Evolutionary conservation across 306 rosid species (phyloP), one percentile per base, ranked within the genome.

Genomic region (Quercus rubra): DNA sequence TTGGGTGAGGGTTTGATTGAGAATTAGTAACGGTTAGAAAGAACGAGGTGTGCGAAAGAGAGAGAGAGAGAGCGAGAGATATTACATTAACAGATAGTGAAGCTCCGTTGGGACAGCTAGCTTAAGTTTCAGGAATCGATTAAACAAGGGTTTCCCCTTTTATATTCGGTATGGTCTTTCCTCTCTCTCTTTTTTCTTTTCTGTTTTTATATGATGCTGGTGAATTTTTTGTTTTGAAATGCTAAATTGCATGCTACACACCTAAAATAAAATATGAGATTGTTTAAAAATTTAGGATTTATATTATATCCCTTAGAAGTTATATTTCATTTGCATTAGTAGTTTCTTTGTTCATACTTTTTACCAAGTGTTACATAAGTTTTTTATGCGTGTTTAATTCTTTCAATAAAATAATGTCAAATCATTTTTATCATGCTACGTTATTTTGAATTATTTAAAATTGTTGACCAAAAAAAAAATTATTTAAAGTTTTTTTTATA

Each of bases 361-460:
- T 0, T 7, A 0, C 3, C 0, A 35, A 35, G 0, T 7, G 11
- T 7, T 11, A 2, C 1, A 38, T 38, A 2, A 38, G 0, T 0
- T 38, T 38, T 38, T 38, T 0, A 8, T 38, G 3, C 46, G 0
- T 2, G 1, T 7, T 38, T 38, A 38, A 7, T 38, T 38, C 0
- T 7, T 7, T 38, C 3, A 38, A 38, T 38, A 38, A 38, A 7
- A 38, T 38, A 2, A 38, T 38, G 3, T 38, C 3, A 0, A 38
- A 3, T 38, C 11, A 38, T 38, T 38, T 38, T 38, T 38, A 0
- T 38, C 11, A 38, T 38, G 11, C 11, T 7, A 7, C 1, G 0
- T 38, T 38, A 7, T 38, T 7, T 38, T 38, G 8, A 38, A 38
- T 8, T 38, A 38, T 38, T 38, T 38, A 38, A 7, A 38, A 5